Evolutionary conservation across 129 eudicot genomes (phyloP).

Genomic region (Solidago caesia): DNA sequence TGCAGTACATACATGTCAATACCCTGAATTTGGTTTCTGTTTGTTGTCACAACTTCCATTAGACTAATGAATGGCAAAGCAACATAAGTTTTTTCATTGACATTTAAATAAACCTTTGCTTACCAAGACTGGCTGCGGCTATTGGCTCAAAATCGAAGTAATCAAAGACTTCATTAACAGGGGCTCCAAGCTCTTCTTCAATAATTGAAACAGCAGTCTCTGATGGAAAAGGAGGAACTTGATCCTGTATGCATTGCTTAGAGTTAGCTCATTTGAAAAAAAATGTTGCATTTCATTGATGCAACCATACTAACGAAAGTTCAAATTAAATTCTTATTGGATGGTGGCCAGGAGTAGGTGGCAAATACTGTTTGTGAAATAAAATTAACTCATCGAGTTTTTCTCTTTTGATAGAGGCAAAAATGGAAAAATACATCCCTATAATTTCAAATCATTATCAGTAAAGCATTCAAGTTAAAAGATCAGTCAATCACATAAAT

Average conservation of each 20-base stretch:
- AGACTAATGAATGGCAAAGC: constrained; percentile 12
- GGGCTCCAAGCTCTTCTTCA: constrained; percentile 91
- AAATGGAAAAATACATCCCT: not conserved
- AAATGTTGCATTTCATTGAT: not conserved
- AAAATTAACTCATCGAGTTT: not conserved
- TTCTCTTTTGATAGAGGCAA: not conserved
- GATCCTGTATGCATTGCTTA: constrained; percentile 63
- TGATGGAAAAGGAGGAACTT: constrained; percentile 99
- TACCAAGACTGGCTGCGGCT: constrained; percentile 99
- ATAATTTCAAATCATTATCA: not conserved
- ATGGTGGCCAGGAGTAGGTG: too few relatives aligned
- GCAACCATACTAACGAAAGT: not conserved
- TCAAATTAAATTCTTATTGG: too few relatives aligned
- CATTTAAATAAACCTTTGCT: constrained; percentile 11
- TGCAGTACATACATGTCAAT: constrained; percentile 29
- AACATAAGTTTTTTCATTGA: constrained; percentile 15
- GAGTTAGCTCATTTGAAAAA: constrained; percentile 1
- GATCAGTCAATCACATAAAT: not conserved
- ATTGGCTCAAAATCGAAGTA: constrained; percentile 88
- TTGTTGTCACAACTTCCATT: constrained; percentile 13
- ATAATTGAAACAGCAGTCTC: constrained; percentile 84
- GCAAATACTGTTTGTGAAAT: too few relatives aligned
- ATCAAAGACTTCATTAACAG: constrained; percentile 72
- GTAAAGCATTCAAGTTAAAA: constrained; percentile 1
- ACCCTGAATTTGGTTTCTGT: constrained; percentile 15